Base-by-base conservation (phyloP, 768 basidiomycete species). In the Suillus luteus region DNA sequence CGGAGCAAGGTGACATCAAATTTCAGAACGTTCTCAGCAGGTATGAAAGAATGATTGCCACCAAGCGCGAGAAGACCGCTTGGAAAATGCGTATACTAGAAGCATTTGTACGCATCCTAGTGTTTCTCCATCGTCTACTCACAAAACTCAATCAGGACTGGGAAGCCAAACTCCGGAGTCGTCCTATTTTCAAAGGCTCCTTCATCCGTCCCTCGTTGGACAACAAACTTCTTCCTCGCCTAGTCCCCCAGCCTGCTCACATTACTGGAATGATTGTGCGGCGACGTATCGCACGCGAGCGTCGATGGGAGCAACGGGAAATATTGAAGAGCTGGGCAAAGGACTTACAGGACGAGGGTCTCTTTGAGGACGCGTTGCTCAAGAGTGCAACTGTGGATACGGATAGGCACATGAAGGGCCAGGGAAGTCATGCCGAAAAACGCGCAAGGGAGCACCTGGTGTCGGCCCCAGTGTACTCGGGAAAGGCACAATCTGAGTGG, bases 181-280 rank as follows among this genome's bases (percentile, higher is more conserved):
- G 87, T 4, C 88, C 91, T 14, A 87, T 89, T 40, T 75, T 93
- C 64, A 93, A 91, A 8, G 91, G 93, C 5, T 82, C 81, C 2
- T 84, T 85, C 72, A 71, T 93, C n/a, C 86, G 85, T 12, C 83
- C 93, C 0, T 81, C 88, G 0, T 59, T 84, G 9, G 85, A 76
- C 75, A 86, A 93, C 71, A 80, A 77, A 0, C 92, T 93, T 1
- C 82, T 97, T 15, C 93, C 93, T 0, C 86, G 92, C 0, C 78
- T 97, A 68, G 86, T 83, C 46, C 93, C 92, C 1, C 93, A 96
- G 66, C 95, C 96, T 0, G 68, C 76, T 5, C 79, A 82, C n/a
- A 83, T 95, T 52, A 81, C 84, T 1, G 82, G 84, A 72, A 92
- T 95, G 79, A 91, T 96, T 40, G 72, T 77, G 48, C 75, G 77